Base-by-base conservation (phyloP, 306 rosid genomes). In the Pueraria montana region DNA sequence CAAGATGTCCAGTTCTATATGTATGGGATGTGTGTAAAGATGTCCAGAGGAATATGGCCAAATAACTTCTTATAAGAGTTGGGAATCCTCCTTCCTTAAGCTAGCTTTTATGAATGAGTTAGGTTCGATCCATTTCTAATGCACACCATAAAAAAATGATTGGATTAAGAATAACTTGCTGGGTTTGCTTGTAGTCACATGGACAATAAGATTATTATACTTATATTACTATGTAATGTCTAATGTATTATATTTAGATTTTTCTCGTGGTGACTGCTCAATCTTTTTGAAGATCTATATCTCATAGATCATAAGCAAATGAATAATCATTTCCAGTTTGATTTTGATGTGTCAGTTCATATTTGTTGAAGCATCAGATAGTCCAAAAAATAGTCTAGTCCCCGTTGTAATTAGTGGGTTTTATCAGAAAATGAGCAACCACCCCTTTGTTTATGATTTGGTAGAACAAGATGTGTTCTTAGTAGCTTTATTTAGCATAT, bases 361-460 rank as follows among this genome's bases (percentile, higher is more conserved):
- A 59, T 59, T 23, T 59, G 64, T 23, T 23, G 65, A 23, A 59
- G 65, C 65, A 59, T 24, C 36, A 2, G 34, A 59, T 59, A 36
- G 32, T 59, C 16, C 67, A 71, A 58, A 64, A 36, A 46, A 36
- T 70, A 2, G 38, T 23, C 16, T 53, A 11, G 45, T 72, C 11
- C 61, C 40, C 65, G 11, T 9, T 68, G 14, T 58, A 42, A 26
- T n/a, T 77, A 38, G 11, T 50, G 16, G 66, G 42, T 38, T 62
- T 71, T 49, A 62, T 62, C 52, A n/a, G 17, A 72, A 36, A 49
- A 59, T 46, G 70, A 52, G 70, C 58, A 40, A 62, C 59, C 26
- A 55, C 27, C 49, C 23, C 61, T 24, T 53, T 66, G 45, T 42
- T 23, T 74, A n/a, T 65, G 48, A 52, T 82, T 45, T 42, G 52